phyloP scores from a whole-genome alignment of 306 rosid species.

The Trifolium subterraneum region DNA sequence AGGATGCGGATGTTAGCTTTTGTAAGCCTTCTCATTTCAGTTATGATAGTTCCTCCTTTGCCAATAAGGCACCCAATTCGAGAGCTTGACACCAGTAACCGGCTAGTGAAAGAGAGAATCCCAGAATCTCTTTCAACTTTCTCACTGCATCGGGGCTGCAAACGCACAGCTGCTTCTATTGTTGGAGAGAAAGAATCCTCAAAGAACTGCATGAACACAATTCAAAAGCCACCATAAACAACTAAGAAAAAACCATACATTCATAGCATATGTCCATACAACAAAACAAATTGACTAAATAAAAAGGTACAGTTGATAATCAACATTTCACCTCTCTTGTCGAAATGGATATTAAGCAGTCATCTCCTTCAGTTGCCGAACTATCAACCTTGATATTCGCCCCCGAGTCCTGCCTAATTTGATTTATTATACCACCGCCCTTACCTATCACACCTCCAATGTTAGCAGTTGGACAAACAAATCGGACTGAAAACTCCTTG shows the following conservation, averaged over 20 bases:
- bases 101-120: conserved; percentile 80
- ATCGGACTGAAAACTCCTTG: conserved; percentile 76
- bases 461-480: conserved; percentile 85
- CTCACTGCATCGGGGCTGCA: conserved; percentile 95
- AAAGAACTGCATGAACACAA: conserved; percentile 61
- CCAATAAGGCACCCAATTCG: conserved; percentile 98
- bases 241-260: not conserved
- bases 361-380: conserved; percentile 89
- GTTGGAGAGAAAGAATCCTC: conserved; percentile 85
- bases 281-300: not conserved
- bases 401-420: conserved; percentile 94
- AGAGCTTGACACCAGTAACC: conserved; percentile 83
- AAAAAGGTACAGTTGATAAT: conserved; percentile 12
- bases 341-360: conserved; percentile 79
- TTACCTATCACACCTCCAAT: conserved; percentile 98
- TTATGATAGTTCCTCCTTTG: conserved; percentile 88
- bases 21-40: conserved; percentile 91
- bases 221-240: conserved; percentile 12
- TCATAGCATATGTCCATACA: conserved; percentile 4
- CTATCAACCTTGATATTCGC: conserved; percentile 95
- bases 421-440: conserved; percentile 92
- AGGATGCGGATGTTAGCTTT: conserved; percentile 92
- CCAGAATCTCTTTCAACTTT: conserved; percentile 97
- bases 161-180: conserved; percentile 90
- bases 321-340: conserved; percentile 78